These are phyloP conservation scores for Agaricus bisporus DNA, from an alignment of 768 basidiomycete genomes.

Conservation along the genomic window DNA sequence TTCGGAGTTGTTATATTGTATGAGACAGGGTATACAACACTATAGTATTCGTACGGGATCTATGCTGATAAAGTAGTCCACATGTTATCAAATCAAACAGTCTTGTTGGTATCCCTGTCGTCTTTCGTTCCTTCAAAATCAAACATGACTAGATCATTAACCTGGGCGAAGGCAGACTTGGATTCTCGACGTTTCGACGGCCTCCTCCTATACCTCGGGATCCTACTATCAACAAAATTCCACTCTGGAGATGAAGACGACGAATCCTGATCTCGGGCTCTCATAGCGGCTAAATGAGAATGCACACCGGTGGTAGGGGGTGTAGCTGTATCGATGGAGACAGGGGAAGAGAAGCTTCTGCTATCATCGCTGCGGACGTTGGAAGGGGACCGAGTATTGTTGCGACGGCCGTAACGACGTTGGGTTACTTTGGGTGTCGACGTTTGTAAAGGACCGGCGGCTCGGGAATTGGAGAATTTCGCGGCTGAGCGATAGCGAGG, in stretches of 20 bases:
- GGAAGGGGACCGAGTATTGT: not conserved
- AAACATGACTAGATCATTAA: not conserved
- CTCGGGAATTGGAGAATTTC: not conserved
- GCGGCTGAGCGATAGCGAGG: constrained; percentile 3
- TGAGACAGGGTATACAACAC: not conserved
- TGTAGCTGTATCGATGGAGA: too few relatives aligned
- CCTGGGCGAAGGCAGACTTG: not conserved
- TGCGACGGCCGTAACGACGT: not conserved
- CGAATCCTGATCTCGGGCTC: not conserved
- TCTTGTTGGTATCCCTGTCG: not conserved
- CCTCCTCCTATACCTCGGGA: not conserved
- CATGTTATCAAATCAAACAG: not conserved
- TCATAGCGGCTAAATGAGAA: not conserved
- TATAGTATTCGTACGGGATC: not conserved
- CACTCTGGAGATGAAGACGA: not conserved
- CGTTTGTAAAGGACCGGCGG: not conserved
- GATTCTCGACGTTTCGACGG: not conserved
- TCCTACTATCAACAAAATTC: not conserved
- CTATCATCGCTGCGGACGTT: too few relatives aligned
- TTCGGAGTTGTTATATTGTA: not conserved
- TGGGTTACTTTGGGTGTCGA: constrained; percentile 3
- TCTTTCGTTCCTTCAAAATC: not conserved
- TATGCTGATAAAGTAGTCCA: not conserved
- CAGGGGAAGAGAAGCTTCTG: too few relatives aligned
- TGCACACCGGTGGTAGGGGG: not conserved